Evolutionary conservation across 805 yeast species (phyloP).

Genomic region (Saccharomycopsis sp.): DNA sequence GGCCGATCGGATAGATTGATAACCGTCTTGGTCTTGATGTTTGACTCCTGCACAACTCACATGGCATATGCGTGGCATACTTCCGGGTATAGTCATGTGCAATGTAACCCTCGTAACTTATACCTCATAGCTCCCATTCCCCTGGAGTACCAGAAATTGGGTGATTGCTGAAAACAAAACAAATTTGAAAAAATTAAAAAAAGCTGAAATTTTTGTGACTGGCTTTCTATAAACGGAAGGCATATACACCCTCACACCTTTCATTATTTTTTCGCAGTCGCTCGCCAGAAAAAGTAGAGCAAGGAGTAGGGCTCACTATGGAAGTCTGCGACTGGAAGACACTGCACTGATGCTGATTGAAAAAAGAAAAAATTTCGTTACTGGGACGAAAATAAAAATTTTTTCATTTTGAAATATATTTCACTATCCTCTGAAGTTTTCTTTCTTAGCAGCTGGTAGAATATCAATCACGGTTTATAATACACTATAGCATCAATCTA

Average conservation of each 20-base stretch:
- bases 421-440: neutral
- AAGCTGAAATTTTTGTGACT: neutral
- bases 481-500: neutral
- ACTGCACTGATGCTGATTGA: too few species aligned
- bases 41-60: neutral
- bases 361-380: neutral
- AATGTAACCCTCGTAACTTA: neutral
- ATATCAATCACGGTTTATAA: neutral
- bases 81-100: neutral
- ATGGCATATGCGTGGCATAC: neutral
- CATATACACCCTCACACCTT: neutral
- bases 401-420: neutral
- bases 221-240: neutral
- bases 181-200: neutral
- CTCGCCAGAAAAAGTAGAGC: neutral
- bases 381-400: neutral
- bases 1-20: neutral
- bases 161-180: too few species aligned
- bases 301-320: neutral
- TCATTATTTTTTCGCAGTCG: neutral
- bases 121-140: neutral
- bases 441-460: neutral
- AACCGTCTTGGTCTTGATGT: neutral
- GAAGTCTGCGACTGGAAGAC: neutral
- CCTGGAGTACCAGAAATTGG: neutral